Conservation (phyloP, 2,329 filamentous ascomycete genomes). For the Acrocalymma vagum region DNA sequence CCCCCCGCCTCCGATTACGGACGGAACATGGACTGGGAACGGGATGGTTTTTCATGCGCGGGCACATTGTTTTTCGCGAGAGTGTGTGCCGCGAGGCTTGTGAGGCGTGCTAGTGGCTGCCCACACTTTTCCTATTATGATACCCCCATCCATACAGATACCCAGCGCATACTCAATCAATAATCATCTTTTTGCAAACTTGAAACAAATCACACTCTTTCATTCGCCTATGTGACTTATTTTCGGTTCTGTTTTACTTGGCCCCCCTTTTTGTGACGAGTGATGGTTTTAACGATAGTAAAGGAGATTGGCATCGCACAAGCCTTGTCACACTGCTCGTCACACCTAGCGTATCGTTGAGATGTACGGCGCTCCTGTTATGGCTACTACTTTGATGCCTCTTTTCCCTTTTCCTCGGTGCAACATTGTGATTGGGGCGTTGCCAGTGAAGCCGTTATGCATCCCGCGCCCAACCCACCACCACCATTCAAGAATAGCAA, state of each 20-base stretch:
- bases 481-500: no score
- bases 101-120: conserved; percentile 34
- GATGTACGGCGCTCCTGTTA: conserved; percentile 25
- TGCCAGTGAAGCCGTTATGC: no score
- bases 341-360: conserved; percentile 30
- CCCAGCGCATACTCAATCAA: conserved; percentile 24
- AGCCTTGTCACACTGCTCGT: conserved; percentile 20
- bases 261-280: conserved; percentile 3
- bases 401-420: no score
- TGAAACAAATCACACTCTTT: no score
- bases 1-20: conserved; percentile 30
- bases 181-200: conserved; percentile 16
- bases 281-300: conserved; percentile 8
- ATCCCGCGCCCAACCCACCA: no score
- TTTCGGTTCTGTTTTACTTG: not conserved
- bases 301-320: conserved; percentile 9
- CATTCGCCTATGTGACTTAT: conserved; percentile 6
- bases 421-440: no score
- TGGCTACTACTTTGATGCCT: conserved; percentile 9
- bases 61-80: conserved; percentile 27
- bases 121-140: conserved; percentile 39
- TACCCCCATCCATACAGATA: conserved; percentile 40
- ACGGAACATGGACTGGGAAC: conserved; percentile 23
- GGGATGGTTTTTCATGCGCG: conserved; percentile 29
- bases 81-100: conserved; percentile 31